Base-by-base conservation (phyloP, 192 early-diverging fungal genomes). In the Paraglomus occultum region DNA sequence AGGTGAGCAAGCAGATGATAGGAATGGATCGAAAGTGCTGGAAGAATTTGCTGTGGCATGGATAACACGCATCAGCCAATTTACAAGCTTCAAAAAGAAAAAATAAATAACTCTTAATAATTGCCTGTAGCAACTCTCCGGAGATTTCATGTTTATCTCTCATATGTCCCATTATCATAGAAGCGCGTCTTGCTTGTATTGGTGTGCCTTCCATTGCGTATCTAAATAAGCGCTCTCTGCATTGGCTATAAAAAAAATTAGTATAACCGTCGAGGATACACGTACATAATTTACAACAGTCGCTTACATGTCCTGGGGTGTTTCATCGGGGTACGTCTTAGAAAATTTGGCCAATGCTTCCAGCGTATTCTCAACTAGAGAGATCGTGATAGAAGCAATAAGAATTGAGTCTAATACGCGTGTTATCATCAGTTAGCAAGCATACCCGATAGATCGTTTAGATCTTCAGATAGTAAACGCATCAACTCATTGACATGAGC, bases 281-380 rank as follows among this genome's bases (percentile, higher is more conserved):
- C 12, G 40, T 22, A 57, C 5, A 1, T 18, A 18, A 22, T 57
- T 7, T 15, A 15, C 45, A 15, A 31, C 44, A 12, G 17, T 20
- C 18, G 75, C 23, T 23, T 50, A 81, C 64, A 38, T 67, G 51
- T 71, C 67, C 53, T 74, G 50, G 15, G 46, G 53, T 5, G 42
- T 44, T 65, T 57, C 51, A 48, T 70, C 73, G 17, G 90, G 88
- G 59, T 85, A 81, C 0, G 82, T 77, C 68, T 89, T 90, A n/a
- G 89, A 82, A 67, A 91, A 89, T 57, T 85, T 76, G 15, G 94
- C 84, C 70, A 98, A 72, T 2, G 87, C 83, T 31, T 85, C 76
- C 15, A 95, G 66, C n/a, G 76, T 82, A 67, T 85, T 77, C 0
- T 76, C 74, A 2, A 75, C 82, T 80, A 54, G 14, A 54, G 14